Evolutionary conservation across 768 basidiomycete genomes (phyloP).

Genomic region (Tulasnella sp.): DNA sequence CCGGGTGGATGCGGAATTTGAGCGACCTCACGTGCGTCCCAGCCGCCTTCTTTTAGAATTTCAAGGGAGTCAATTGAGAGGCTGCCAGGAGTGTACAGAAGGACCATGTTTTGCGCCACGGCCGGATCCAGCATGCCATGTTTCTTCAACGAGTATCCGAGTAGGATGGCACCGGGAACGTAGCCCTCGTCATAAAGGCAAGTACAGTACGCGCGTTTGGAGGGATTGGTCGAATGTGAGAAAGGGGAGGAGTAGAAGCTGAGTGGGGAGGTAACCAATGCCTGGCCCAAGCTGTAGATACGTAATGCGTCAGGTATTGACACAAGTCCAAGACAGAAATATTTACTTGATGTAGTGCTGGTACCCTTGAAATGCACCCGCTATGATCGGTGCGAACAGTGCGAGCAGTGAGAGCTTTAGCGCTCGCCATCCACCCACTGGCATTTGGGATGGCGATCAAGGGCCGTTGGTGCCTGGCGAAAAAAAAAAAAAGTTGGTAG

Average conservation of each 20-base stretch:
- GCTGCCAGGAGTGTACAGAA: constrained; percentile 8
- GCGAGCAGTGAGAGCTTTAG: too few species aligned
- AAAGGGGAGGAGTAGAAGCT: constrained; percentile 8
- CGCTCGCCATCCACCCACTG: too few species aligned
- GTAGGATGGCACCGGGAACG: constrained; percentile 14
- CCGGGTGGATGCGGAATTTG: neutral
- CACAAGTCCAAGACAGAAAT: too few species aligned
- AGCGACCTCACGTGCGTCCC: neutral
- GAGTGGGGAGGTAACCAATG: constrained; percentile 6
- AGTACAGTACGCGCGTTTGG: constrained; percentile 14
- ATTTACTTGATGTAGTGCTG: too few species aligned
- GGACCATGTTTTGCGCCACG: constrained; percentile 10
- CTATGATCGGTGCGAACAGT: too few species aligned
- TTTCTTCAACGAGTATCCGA: constrained; percentile 5
- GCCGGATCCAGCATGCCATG: constrained; percentile 11
- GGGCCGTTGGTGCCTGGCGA: too few species aligned
- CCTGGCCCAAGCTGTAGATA: constrained; percentile 5
- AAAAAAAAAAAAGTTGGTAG: too few species aligned
- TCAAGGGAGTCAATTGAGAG: neutral
- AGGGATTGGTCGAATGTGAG: neutral
- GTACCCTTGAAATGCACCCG: too few species aligned
- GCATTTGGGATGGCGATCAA: too few species aligned
- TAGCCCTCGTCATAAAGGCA: constrained; percentile 12
- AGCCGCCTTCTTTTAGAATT: constrained; percentile 6
- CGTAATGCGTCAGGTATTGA: too few species aligned